Conservation (phyloP, 345 rosid genomes). For the Pistacia vera region DNA sequence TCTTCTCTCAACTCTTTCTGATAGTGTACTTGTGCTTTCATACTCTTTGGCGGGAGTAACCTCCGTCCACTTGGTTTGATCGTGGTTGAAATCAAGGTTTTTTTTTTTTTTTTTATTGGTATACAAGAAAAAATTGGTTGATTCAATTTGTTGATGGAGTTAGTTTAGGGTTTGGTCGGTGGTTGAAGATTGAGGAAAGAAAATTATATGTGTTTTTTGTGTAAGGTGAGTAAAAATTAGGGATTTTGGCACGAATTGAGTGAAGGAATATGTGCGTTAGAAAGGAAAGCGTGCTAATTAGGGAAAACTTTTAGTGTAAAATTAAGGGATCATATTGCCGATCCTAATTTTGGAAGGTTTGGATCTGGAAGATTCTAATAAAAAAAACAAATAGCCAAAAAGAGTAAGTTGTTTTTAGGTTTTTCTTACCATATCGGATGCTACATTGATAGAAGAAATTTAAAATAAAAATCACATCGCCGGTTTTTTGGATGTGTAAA, state of each 20-base stretch:
- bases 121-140: background rate
- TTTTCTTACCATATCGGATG: constrained; percentile 5
- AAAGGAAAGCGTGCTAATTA: background rate
- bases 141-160: background rate
- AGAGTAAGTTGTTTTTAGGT: background rate
- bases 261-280: background rate
- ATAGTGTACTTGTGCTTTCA: background rate
- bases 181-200: background rate
- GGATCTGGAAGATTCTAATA: constrained; percentile 33
- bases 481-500: constrained; percentile 24
- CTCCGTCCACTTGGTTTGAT: constrained; percentile 10
- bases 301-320: background rate
- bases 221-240: constrained; percentile 21
- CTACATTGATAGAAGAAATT: constrained; percentile 33
- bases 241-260: background rate
- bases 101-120: background rate
- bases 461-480: constrained; percentile 5
- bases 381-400: background rate
- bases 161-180: background rate
- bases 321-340: background rate
- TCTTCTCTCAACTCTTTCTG: background rate
- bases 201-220: background rate
- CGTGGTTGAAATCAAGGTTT: constrained; percentile 11
- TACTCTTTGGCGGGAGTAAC: constrained; percentile 18
- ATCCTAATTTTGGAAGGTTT: constrained; percentile 21